A percentile compares a stretch with the other conserved stretches of the same genome.
Conservation (phyloP, 306 rosid genomes). For the Sophora flavescens region DNA sequence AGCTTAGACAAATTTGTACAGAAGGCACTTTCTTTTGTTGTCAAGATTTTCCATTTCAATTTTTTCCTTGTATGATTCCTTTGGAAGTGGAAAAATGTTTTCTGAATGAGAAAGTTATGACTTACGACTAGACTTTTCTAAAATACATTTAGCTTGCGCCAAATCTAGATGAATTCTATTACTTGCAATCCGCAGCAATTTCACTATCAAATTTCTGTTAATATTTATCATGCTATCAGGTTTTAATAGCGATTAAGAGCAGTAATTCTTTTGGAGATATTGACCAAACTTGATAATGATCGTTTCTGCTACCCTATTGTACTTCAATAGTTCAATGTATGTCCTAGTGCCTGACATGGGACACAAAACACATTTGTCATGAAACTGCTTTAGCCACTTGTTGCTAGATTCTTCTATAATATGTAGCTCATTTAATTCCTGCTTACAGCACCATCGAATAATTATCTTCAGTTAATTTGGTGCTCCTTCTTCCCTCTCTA, state of each 20-base stretch:
- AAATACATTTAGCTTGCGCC: neutral
- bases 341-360: neutral
- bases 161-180: neutral
- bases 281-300: neutral
- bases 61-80: constrained; percentile 6
- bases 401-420: neutral
- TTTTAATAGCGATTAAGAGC: neutral
- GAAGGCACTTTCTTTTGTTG: neutral
- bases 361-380: neutral
- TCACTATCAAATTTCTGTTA: neutral
- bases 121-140: neutral
- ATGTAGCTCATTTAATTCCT: neutral
- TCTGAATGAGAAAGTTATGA: constrained; percentile 8
- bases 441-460: neutral
- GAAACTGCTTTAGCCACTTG: too few relatives aligned
- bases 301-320: neutral
- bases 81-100: neutral
- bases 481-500: neutral
- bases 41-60: neutral
- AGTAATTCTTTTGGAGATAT: neutral
- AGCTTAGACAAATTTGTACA: constrained; percentile 26
- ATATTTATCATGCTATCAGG: neutral
- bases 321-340: neutral
- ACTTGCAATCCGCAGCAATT: neutral
- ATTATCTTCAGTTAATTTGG: neutral